Conservation (phyloP, 352 stramenopile species). For the Phytophthora cryptogea region DNA sequence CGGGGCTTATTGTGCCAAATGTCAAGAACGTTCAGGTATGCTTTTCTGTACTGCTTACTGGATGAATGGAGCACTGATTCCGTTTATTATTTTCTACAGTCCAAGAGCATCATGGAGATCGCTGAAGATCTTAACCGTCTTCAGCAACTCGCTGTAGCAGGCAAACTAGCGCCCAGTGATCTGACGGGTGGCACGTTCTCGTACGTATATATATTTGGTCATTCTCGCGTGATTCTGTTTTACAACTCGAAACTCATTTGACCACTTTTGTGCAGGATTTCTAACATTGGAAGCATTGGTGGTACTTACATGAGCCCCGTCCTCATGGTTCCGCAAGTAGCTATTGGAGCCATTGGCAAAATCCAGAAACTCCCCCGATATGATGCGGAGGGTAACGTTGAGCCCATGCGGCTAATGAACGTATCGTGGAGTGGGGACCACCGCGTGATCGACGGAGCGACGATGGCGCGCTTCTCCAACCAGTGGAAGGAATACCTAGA, state of each 20-base stretch:
- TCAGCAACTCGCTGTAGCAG: constrained; percentile 77
- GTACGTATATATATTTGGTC: constrained; percentile 39
- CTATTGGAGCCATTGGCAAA: constrained; percentile 96
- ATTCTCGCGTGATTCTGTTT: not conserved
- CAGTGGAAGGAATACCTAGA: constrained; percentile 96
- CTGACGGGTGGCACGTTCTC: constrained; percentile 93
- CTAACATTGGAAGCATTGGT: constrained; percentile 96
- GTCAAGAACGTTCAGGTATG: constrained; percentile 92
- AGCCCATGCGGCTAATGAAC: constrained; percentile 93
- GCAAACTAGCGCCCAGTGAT: constrained; percentile 86
- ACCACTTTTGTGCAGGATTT: constrained; percentile 52
- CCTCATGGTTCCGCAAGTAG: constrained; percentile 95
- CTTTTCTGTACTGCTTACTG: not conserved
- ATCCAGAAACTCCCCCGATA: constrained; percentile 97
- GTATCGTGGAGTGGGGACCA: constrained; percentile 98
- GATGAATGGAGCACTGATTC: not conserved
- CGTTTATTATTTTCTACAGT: constrained; percentile 28
- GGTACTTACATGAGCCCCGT: constrained; percentile 98
- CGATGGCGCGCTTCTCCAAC: constrained; percentile 98
- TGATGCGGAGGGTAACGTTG: constrained; percentile 78
- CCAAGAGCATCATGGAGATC: constrained; percentile 85
- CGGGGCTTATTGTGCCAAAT: constrained; percentile 96
- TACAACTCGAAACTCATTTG: constrained; percentile 1
- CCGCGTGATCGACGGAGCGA: constrained; percentile 97
- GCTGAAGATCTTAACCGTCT: constrained; percentile 88